Base-by-base conservation (phyloP, 495 filamentous ascomycete genomes). In the Aspergillus funiculosus region DNA sequence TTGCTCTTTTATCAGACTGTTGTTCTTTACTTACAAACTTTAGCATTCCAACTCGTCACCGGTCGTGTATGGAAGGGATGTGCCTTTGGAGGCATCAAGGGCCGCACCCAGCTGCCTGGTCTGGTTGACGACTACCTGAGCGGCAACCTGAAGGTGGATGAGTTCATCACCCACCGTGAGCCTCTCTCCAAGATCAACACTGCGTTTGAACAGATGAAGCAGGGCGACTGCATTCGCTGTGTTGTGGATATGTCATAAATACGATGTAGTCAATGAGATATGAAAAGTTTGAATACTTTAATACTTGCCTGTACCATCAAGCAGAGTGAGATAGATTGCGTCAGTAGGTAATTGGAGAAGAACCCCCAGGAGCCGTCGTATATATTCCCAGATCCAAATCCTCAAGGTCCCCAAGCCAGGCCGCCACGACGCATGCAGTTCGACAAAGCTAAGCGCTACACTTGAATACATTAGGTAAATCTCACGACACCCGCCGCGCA, bases 101-200 rank as follows among this genome's bases (percentile, higher is more conserved):
- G 92, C 49, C 89, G 92, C 56, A 80, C 85, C 20, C 92, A 98
- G 69, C 79, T 98, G 37, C 87, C 86, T 25, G 83, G 77, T 42
- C 80, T 98, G 20, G 90, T 98, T 5, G 75, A 82, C 41, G 94
- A 97, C 65, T 98, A 98, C 65, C 76, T 94, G 64, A 73, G 74
- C 18, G 89, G 89, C 51, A 78, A 85, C 58, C 79, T 98, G 59
- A 97, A 95, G 86, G 91, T 98, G 29, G 94, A 98, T 59, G 92
- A 98, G 74, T 97, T 97, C 75, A 97, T 98, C 69, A 98, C 92
- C 21, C 94, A 98, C 74, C 83, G 92, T 32, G 84, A 94, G 76
- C 69, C 72, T 6, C 74, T 98, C 35, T 59, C 61, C 18, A 75
- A 81, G 38, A 96, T 98, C 71, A 96, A 95, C 75, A 73, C 72